These are phyloP conservation scores for Cicer yamashitae DNA, from an alignment of 306 rosid genomes.

Conservation along the genomic window DNA sequence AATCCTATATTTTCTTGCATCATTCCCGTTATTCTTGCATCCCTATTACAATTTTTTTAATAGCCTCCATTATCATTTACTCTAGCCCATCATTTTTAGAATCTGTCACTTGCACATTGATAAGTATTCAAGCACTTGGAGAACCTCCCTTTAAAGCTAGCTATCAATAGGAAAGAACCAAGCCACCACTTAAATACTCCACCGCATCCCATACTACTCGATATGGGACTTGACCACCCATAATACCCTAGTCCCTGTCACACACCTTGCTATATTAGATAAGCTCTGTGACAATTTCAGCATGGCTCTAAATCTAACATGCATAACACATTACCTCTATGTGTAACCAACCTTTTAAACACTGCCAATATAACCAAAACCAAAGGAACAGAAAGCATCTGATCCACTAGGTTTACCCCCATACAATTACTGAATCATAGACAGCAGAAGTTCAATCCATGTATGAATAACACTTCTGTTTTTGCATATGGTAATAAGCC, in stretches of 20 bases:
- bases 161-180: too few species aligned
- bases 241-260: too few species aligned
- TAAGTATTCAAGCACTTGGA: too few species aligned
- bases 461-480: background rate
- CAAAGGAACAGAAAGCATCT: slow-evolving; percentile 16
- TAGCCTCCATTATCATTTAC: background rate
- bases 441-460: background rate
- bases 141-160: too few species aligned
- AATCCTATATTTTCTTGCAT: background rate
- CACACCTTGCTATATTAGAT: background rate
- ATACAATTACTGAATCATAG: background rate
- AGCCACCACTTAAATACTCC: too few species aligned
- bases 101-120: background rate
- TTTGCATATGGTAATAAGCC: background rate
- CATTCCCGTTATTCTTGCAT: background rate
- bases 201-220: too few species aligned
- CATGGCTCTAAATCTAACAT: background rate
- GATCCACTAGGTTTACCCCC: background rate
- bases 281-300: background rate
- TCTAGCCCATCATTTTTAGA: background rate
- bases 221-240: too few species aligned
- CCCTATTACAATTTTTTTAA: background rate
- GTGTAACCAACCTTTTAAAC: slow-evolving; percentile 16
- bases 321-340: background rate
- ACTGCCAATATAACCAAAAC: slow-evolving; percentile 21